A percentile compares a stretch with the other conserved stretches of the same genome.
Evolutionary conservation across 73 alveolate species (phyloP).

Genomic region (Stentor roeselii): DNA sequence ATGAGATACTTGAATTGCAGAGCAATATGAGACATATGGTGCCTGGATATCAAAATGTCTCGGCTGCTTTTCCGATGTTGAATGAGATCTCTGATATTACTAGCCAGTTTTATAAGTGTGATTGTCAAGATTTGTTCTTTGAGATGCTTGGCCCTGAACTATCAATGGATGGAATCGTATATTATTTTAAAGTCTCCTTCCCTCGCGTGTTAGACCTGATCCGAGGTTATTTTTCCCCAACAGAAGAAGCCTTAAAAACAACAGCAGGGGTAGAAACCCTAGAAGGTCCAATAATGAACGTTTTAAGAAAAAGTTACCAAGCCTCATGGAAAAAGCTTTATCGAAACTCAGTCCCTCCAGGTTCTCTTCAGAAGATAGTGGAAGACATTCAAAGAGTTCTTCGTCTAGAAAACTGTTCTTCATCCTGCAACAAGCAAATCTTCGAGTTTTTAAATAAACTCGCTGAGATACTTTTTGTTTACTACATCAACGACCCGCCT

Average conservation of each 20-base stretch:
- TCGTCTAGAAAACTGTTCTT: conserved; percentile 38
- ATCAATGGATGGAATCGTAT: conserved; percentile 86
- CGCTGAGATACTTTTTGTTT: conserved; percentile 60
- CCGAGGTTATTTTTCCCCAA: conserved; percentile 72
- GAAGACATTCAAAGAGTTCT: conserved; percentile 61
- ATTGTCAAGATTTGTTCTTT: conserved; percentile 95
- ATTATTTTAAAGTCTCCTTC: conserved; percentile 73
- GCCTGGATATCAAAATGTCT: conserved; percentile 90
- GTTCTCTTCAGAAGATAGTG: conserved; percentile 55
- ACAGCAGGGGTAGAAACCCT: conserved; percentile 68
- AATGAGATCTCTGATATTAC: conserved; percentile 82
- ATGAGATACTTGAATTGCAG: conserved; percentile 80
- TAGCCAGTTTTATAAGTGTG: conserved; percentile 86
- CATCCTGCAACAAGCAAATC: conserved; percentile 65
- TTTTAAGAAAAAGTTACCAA: conserved; percentile 87
- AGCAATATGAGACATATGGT: conserved; percentile 89
- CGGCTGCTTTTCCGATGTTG: conserved; percentile 88
- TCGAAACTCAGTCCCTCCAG: conserved; percentile 46
- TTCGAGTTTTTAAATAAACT: conserved; percentile 47
- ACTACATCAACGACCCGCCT: conserved; percentile 80
- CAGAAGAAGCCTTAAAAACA: conserved; percentile 62
- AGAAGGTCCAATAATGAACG: conserved; percentile 94
- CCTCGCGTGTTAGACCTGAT: conserved; percentile 58
- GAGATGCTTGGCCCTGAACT: conserved; percentile 91
- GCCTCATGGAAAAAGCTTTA: conserved; percentile 77